Conservation (phyloP, 2,329 filamentous ascomycete genomes). For the Knufia fluminis region DNA sequence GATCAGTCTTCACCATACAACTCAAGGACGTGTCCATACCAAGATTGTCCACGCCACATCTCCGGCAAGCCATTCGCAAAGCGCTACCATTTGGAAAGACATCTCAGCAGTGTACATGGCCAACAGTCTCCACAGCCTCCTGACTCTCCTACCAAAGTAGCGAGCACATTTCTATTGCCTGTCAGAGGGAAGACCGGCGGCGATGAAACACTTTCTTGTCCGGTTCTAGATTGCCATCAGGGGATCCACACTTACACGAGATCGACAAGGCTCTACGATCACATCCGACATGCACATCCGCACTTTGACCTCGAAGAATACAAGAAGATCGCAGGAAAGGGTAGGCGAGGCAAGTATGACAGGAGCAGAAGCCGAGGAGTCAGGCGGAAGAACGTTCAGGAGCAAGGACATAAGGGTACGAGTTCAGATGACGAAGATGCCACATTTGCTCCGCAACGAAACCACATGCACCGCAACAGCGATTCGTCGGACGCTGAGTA, state of each 20-base stretch:
- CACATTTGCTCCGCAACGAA: not conserved
- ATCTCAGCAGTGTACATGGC: conserved; percentile 15
- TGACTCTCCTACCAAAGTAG: not conserved
- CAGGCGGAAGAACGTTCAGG: not conserved
- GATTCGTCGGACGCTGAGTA: too few species aligned
- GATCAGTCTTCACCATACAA: too few species aligned
- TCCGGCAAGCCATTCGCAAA: conserved; percentile 17
- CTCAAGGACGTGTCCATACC: conserved; percentile 15
- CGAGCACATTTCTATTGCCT: not conserved
- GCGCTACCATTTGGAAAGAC: conserved; percentile 15
- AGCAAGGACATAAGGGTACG: not conserved
- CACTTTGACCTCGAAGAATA: conserved; percentile 15
- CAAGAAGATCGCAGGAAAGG: not conserved
- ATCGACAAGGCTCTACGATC: conserved; percentile 18
- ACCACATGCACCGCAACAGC: too few species aligned
- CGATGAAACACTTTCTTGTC: conserved; percentile 15
- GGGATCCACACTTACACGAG: conserved; percentile 12
- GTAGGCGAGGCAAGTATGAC: conserved; percentile 7
- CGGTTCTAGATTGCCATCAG: conserved; percentile 16
- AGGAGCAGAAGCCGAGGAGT: conserved; percentile 2
- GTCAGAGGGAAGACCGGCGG: not conserved
- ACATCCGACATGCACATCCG: conserved; percentile 21
- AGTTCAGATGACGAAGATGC: not conserved
- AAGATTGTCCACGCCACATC: conserved; percentile 14
- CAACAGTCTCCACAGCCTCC: not conserved